Percentiles rank a stretch among this genome's conserved stretches.
Evolutionary conservation across 2,329 filamentous ascomycete genomes (phyloP).

Genomic region (Nothopassalora personata): DNA sequence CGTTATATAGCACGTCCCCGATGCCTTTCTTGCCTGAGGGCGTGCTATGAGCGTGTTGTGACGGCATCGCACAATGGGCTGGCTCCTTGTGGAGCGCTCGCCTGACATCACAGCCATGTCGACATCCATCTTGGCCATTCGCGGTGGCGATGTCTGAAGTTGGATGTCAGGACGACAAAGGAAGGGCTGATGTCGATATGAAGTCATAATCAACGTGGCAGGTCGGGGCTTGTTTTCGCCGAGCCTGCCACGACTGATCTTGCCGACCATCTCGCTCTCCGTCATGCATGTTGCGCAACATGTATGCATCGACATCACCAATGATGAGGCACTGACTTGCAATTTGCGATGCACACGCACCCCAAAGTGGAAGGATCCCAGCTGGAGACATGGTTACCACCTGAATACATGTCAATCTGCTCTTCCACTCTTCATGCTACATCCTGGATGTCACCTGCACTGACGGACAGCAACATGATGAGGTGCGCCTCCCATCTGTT

Average conservation of each 20-base stretch:
- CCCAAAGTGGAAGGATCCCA: neutral
- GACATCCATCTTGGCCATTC: neutral
- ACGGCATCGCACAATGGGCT: neutral
- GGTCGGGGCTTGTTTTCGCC: too few relatives aligned
- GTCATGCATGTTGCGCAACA: too few relatives aligned
- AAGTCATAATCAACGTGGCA: neutral
- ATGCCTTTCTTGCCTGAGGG: neutral
- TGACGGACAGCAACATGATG: too few relatives aligned
- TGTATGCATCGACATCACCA: neutral
- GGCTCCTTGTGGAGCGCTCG: neutral
- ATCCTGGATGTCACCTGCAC: too few relatives aligned
- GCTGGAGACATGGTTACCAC: neutral
- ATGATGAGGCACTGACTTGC: neutral
- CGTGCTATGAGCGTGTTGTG: neutral
- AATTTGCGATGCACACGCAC: neutral
- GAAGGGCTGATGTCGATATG: neutral
- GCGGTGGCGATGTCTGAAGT: neutral
- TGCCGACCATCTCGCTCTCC: neutral
- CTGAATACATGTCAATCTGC: too few relatives aligned
- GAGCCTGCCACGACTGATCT: neutral
- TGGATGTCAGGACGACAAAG: neutral
- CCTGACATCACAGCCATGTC: neutral
- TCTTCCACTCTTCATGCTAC: too few relatives aligned
- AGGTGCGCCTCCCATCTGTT: too few relatives aligned
- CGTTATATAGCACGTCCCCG: neutral